A percentile compares a stretch with the other conserved stretches of the same genome.
Conservation (phyloP, 202 grass and related monocot genomes). For the Alloteropsis angusta region DNA sequence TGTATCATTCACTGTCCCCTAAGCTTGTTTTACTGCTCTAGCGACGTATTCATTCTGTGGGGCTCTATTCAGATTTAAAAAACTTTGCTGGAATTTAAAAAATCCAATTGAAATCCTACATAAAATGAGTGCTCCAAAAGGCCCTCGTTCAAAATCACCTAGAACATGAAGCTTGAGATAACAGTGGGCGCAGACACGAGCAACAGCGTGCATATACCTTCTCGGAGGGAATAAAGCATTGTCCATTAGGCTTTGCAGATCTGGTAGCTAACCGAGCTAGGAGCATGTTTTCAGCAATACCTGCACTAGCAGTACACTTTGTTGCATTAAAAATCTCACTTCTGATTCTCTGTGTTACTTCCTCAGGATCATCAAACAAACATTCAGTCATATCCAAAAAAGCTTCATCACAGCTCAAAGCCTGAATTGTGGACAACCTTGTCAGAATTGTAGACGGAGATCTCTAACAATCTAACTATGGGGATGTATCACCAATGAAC, state of each 20-base stretch:
- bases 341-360: slow-evolving; percentile 51
- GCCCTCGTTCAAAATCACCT: neutral
- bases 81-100: too few species aligned
- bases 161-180: neutral
- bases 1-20: too few species aligned
- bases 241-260: slow-evolving; percentile 92
- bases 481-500: slow-evolving; percentile 11
- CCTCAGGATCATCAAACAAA: slow-evolving; percentile 45
- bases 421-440: slow-evolving; percentile 48
- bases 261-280: slow-evolving; percentile 83
- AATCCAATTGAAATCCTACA: neutral
- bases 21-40: too few species aligned
- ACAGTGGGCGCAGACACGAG: neutral
- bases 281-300: slow-evolving; percentile 87
- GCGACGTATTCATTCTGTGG: too few species aligned
- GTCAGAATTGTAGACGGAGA: slow-evolving; percentile 5
- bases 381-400: slow-evolving; percentile 78
- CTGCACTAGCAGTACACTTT: slow-evolving; percentile 83
- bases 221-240: slow-evolving; percentile 62
- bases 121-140: slow-evolving; percentile 5
- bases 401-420: slow-evolving; percentile 95
- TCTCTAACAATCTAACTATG: slow-evolving; percentile 1
- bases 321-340: slow-evolving; percentile 74
- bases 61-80: too few species aligned
- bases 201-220: slow-evolving; percentile 42